These are phyloP conservation scores for Zarea fungicola DNA, from an alignment of 2,329 filamentous ascomycete genomes.

Conservation along the genomic window DNA sequence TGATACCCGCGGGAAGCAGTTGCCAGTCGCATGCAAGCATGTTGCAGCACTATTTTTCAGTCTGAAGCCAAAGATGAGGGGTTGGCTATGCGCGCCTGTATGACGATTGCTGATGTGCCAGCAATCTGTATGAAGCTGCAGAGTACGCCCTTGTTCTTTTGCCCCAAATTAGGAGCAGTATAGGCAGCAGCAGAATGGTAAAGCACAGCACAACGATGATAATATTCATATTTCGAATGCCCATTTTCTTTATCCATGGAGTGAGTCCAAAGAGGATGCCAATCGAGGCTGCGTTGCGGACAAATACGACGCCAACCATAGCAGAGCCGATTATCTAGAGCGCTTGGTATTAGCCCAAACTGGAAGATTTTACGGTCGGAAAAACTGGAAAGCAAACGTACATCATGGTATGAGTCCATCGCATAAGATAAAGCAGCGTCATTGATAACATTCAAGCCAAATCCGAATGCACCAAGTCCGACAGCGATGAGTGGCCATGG, in stretches of 20 bases:
- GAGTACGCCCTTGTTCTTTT: slow-evolving; percentile 14
- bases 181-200: slow-evolving; percentile 16
- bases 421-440: slow-evolving; percentile 33
- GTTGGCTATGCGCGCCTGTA: not conserved
- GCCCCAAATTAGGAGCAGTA: slow-evolving; percentile 20
- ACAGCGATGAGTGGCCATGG: slow-evolving; percentile 19
- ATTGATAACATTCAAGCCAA: slow-evolving; percentile 29
- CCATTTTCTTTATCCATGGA: slow-evolving; percentile 20
- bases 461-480: slow-evolving; percentile 20
- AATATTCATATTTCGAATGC: slow-evolving; percentile 19
- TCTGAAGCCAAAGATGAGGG: too few relatives aligned
- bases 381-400: slow-evolving; percentile 14
- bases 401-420: slow-evolving; percentile 31
- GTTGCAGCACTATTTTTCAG: too few relatives aligned
- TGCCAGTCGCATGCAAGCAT: too few relatives aligned
- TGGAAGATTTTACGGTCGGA: not conserved
- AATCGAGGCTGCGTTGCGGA: slow-evolving; percentile 20
- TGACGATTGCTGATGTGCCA: not conserved
- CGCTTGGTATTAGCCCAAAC: not conserved
- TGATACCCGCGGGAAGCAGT: too few relatives aligned
- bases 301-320: slow-evolving; percentile 19
- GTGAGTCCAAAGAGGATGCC: slow-evolving; percentile 18
- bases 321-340: slow-evolving; percentile 19
- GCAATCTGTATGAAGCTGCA: not conserved
- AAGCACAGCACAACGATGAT: slow-evolving; percentile 11